Evolutionary conservation across 1,139 yeast genomes (phyloP).

Genomic region (Candida tropicalis): DNA sequence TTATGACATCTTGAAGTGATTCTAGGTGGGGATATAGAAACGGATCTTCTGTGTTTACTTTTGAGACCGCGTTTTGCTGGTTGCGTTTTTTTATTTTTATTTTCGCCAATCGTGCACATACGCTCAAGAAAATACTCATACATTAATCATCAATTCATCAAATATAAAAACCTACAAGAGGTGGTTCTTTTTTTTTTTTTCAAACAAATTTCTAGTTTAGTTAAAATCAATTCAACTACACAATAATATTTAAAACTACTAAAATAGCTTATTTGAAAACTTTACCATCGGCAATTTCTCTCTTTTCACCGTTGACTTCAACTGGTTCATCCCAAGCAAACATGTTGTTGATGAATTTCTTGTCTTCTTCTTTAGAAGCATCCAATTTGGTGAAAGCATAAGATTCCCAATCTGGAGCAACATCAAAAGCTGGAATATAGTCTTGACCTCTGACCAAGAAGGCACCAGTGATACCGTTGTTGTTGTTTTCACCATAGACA

Average conservation of each 20-base stretch:
- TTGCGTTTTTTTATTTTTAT: too few relatives aligned
- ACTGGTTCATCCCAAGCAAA: constrained; percentile 56
- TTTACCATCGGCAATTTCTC: constrained; percentile 54
- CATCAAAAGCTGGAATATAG: constrained; percentile 85
- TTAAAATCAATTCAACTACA: constrained; percentile 7
- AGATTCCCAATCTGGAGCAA: constrained; percentile 98
- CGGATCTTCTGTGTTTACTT: too few relatives aligned
- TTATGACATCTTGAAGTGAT: too few relatives aligned
- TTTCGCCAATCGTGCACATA: too few relatives aligned
- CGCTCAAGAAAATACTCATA: too few relatives aligned
- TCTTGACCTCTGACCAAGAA: constrained; percentile 96
- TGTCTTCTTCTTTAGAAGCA: constrained; percentile 35
- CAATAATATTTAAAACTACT: background rate
- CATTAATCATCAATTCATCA: too few relatives aligned
- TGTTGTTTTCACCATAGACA: constrained; percentile 97
- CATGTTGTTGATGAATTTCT: constrained; percentile 48
- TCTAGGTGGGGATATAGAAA: too few relatives aligned
- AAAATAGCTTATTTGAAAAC: constrained; percentile 40
- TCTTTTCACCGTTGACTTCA: constrained; percentile 43
- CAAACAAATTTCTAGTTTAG: too few relatives aligned
- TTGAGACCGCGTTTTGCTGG: too few relatives aligned
- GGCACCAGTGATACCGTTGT: constrained; percentile 96
- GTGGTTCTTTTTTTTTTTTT: too few relatives aligned
- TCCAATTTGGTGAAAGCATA: constrained; percentile 47
- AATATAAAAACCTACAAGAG: too few relatives aligned